These are phyloP conservation scores for Pelargonium cotyledonis DNA, from an alignment of 441 rosid species.

Conservation along the genomic window DNA sequence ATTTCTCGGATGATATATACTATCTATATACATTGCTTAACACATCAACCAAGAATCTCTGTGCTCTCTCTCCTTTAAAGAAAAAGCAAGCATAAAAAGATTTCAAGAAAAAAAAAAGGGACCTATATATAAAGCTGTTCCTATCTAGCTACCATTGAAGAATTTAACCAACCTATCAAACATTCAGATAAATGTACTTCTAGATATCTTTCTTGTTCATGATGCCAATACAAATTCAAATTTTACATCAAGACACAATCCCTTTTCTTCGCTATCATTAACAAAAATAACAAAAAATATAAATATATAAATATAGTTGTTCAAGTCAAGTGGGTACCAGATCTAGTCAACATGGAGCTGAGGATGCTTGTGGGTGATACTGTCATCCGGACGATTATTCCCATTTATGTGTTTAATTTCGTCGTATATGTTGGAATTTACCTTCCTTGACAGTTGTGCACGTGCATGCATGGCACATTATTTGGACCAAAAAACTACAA, in stretches of 20 bases:
- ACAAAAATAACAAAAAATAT: too few species aligned
- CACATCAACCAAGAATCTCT: conserved; percentile 9
- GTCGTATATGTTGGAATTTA: conserved; percentile 46
- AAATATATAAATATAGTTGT: not conserved
- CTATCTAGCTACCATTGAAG: conserved; percentile 34
- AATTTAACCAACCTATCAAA: conserved; percentile 25
- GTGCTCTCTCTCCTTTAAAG: conserved; percentile 18
- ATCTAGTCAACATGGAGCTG: conserved; percentile 18
- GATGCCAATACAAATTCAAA: too few species aligned
- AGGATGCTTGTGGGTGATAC: conserved; percentile 13
- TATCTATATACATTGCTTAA: conserved; percentile 8
- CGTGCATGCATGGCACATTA: conserved; percentile 46
- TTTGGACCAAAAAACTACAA: not conserved
- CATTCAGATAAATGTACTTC: not conserved
- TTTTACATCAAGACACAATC: too few species aligned
- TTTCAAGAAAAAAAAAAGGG: not conserved
- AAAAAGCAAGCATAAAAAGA: conserved; percentile 20
- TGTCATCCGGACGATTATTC: conserved; percentile 40
- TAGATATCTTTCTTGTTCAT: too few species aligned
- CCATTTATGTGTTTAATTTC: conserved; percentile 42
- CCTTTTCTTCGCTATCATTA: too few species aligned
- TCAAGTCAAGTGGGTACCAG: conserved; percentile 22
- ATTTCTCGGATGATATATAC: too few species aligned
- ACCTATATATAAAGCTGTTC: conserved; percentile 8
- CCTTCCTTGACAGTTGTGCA: conserved; percentile 40